A percentile compares a stretch with the other conserved stretches of the same genome.
Conservation (phyloP, 768 basidiomycete species). For the Termitomyces sp. region DNA sequence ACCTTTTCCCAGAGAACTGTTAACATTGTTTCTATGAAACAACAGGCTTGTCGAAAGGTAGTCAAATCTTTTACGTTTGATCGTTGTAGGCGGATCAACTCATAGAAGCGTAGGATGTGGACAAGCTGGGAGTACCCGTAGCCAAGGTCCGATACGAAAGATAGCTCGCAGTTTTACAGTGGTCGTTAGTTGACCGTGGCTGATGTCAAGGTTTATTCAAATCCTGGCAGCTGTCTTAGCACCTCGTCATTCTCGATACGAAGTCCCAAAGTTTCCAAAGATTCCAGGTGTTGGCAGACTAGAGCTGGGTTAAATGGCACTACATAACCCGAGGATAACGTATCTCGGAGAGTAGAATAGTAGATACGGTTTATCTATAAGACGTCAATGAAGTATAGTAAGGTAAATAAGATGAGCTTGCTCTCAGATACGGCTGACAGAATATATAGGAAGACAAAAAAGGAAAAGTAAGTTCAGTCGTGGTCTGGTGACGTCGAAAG, state of each 20-base stretch:
- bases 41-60: neutral
- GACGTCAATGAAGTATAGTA: no score
- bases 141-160: neutral
- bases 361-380: no score
- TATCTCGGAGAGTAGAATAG: neutral
- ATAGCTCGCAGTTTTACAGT: neutral
- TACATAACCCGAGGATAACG: neutral
- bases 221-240: neutral
- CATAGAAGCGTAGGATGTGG: neutral
- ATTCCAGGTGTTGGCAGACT: no score
- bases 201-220: neutral
- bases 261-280: neutral
- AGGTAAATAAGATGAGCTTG: no score
- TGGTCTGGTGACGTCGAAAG: no score
- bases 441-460: no score
- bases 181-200: neutral
- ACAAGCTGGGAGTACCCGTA: neutral
- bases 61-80: neutral
- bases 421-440: no score
- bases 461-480: no score
- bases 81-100: neutral
- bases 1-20: neutral
- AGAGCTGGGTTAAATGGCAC: no score
- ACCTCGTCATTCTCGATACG: neutral
- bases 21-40: neutral